phyloP scores from a whole-genome alignment of 1,139 yeast species.

The Blastobotrys serpentis region DNA sequence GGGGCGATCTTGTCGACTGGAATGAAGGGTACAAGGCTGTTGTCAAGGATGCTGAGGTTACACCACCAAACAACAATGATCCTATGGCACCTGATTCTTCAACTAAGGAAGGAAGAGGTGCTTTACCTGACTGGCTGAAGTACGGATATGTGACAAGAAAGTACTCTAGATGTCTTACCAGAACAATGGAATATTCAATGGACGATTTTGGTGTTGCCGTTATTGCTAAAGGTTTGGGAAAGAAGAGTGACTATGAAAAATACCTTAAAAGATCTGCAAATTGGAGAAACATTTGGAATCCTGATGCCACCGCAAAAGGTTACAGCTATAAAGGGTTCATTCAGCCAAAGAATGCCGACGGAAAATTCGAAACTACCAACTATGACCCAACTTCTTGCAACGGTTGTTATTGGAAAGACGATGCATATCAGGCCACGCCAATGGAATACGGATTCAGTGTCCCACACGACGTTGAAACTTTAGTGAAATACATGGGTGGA shows the following conservation, averaged over 20 bases:
- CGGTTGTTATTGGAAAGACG: background rate
- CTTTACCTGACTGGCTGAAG: conserved; percentile 1
- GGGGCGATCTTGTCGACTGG: conserved; percentile 35
- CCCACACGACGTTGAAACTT: conserved; percentile 39
- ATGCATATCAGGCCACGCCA: conserved; percentile 5
- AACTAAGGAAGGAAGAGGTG: too few species aligned
- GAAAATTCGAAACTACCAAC: conserved; percentile 33
- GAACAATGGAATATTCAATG: conserved; percentile 43
- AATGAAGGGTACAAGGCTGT: conserved; percentile 39
- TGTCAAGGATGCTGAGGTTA: conserved; percentile 42
- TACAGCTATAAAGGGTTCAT: conserved; percentile 40
- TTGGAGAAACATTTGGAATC: conserved; percentile 45
- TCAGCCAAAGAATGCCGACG: conserved; percentile 40
- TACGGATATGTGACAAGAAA: conserved; percentile 32
- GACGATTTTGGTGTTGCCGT: conserved; percentile 42
- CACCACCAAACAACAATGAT: conserved; percentile 15
- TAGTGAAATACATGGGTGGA: conserved; percentile 36
- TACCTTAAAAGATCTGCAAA: conserved; percentile 40
- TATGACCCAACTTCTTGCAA: conserved; percentile 13
- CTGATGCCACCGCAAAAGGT: conserved; percentile 30
- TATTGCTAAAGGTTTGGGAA: conserved; percentile 40
- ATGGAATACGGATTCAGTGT: conserved; percentile 30
- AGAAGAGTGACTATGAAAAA: conserved; percentile 31
- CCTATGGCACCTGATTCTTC: too few species aligned
- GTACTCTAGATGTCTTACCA: conserved; percentile 40